Base-by-base conservation (phyloP, 805 yeast genomes). In the Zygosaccharomyces pseudorouxii region DNA sequence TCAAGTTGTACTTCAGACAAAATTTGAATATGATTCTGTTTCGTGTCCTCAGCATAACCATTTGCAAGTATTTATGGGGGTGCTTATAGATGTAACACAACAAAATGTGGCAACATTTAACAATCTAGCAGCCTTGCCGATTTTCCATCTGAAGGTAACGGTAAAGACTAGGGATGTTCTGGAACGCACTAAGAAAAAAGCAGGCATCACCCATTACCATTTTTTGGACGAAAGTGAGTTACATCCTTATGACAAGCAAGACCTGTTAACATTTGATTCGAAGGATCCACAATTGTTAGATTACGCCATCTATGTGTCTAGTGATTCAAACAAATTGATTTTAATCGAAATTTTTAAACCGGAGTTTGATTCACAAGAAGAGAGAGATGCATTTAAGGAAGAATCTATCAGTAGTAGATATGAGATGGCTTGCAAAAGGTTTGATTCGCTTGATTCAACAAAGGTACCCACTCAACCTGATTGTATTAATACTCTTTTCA, bases 401-500 rank as follows among this genome's bases (percentile, higher is more conserved):
- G 76, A 71, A 1, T 71, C 71, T 12, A 83, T 89, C 39, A 71
- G 70, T 42, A 60, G 66, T 5, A 71, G 95, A 55, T 80, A 78
- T 53, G 62, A 68, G 11, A 66, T 70, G 4, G 73, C 71, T 0
- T 62, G 62, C 43, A 52, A 51, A 36, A 50, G 49, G n/a, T 55
- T 55, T 44, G 58, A 63, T 39, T 56, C 60, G 43, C 38, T 64
- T 31, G 55, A 63, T 55, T 47, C 62, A 7, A 47, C 54, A 0
- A 41, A 39, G 5, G 39, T 67, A 1, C 90, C 95, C 0, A 67
- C 78, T 3, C 76, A 81, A 2, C 62, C 76, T 0, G 77, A 75
- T 38, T 84, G 95, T 55, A 69, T 85, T 19, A 70, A 71, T 42
- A 83, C 88, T 0, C 58, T 88, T 14, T 73, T 77, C 55, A 80